Evolutionary conservation across 163 green algal genomes (phyloP).

Genomic region (Trebouxiophyceae sp.): DNA sequence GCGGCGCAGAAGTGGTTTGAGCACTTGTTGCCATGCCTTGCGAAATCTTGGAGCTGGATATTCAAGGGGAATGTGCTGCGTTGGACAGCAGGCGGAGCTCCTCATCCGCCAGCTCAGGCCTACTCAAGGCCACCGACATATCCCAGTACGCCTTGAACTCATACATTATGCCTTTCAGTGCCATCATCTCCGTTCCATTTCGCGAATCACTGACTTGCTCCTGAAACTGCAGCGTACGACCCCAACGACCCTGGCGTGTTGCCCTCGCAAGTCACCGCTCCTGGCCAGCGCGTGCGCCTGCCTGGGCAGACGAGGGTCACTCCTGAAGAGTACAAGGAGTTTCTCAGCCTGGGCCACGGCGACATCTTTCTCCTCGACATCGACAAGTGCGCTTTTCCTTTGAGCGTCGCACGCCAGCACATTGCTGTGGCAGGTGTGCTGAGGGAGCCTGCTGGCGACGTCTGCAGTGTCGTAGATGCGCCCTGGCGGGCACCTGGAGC

Average conservation of each 20-base stretch:
- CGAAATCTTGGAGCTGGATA: too few relatives aligned
- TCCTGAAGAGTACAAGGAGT: conserved; percentile 92
- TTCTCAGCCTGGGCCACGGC: conserved; percentile 83
- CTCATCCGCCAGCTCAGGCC: too few relatives aligned
- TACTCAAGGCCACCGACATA: too few relatives aligned
- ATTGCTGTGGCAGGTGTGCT: not conserved
- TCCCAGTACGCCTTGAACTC: too few relatives aligned
- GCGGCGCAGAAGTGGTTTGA: too few relatives aligned
- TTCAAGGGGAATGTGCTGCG: too few relatives aligned
- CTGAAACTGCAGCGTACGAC: conserved; percentile 14
- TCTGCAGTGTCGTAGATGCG: conserved; percentile 36
- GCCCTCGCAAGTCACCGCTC: conserved; percentile 37
- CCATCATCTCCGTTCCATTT: too few relatives aligned
- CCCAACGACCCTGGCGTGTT: conserved; percentile 28
- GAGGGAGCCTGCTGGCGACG: not conserved
- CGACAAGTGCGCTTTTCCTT: conserved; percentile 33
- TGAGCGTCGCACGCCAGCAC: too few relatives aligned
- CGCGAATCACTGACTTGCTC: too few relatives aligned
- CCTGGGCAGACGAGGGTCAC: conserved; percentile 72
- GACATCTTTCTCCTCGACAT: conserved; percentile 91
- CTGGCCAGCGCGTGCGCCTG: conserved; percentile 68
- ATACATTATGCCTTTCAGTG: too few relatives aligned
- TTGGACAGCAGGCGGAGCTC: too few relatives aligned
- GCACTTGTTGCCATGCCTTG: too few relatives aligned
- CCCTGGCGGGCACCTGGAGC: conserved; percentile 45